Conservation (phyloP, 257 asterid species). For the Mitragyna speciosa region DNA sequence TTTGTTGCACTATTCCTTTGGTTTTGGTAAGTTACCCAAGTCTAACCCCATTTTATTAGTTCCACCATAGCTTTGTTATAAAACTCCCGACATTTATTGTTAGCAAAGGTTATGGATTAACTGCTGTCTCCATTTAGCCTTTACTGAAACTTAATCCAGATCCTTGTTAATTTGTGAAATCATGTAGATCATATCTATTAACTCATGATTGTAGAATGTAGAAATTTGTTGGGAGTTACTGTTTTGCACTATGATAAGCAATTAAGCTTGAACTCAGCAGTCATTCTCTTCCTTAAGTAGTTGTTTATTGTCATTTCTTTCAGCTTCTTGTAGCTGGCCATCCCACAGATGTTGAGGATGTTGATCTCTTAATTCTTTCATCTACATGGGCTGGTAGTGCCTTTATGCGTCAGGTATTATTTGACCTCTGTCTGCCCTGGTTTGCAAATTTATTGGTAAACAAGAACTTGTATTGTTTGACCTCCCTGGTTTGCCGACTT, state of each 20-base stretch:
- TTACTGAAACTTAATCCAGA: neutral
- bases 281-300: slow-evolving; percentile 14
- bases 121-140: neutral
- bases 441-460: neutral
- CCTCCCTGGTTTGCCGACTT: neutral
- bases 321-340: slow-evolving; percentile 62
- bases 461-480: neutral
- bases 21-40: neutral
- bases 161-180: neutral
- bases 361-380: slow-evolving; percentile 76
- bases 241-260: neutral
- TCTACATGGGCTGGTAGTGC: slow-evolving; percentile 85
- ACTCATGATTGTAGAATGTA: neutral
- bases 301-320: slow-evolving; percentile 23
- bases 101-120: neutral
- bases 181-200: neutral
- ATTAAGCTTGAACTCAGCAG: neutral
- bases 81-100: neutral
- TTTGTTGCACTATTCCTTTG: slow-evolving; percentile 24
- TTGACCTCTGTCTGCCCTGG: neutral
- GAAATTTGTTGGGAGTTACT: neutral
- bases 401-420: slow-evolving; percentile 57
- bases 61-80: neutral
- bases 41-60: neutral
- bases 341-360: slow-evolving; percentile 57